Base-by-base conservation (phyloP, 1,284 basidiomycete genomes). In the Neolentinus lepideus region DNA sequence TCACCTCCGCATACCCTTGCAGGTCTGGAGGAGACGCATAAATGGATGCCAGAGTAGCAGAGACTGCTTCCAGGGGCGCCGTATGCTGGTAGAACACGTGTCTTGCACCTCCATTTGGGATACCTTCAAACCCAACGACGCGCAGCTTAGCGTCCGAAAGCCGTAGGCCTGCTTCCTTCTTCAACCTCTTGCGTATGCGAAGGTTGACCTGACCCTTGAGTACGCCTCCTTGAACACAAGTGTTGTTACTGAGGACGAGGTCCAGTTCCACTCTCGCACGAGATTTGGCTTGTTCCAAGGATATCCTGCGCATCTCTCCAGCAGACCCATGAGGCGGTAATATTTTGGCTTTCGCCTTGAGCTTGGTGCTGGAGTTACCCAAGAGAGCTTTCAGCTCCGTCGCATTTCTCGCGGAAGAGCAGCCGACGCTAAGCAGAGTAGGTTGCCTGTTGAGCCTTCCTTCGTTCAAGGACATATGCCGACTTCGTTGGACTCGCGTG, bases 11-110 rank as follows among this genome's bases (percentile, higher is more conserved):
- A 71, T 87, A 94, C 2, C 91, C 92, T 63, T 94, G 89, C 2
- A 71, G 64, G 65, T 94, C 87, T 0, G 79, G 72, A 1, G 69
- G 66, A 14, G 81, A 77, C 54, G 75, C 71, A 68, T 77, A 88
- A 29, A 85, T 69, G 56, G 67, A 67, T 55, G 71, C 67, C 56
- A 77, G 71, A 58, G 65, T 73, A 46, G 69, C 74, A 31, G 78
- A 77, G 54, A 82, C 75, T 1, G 79, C 70, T 4, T 81, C 76
- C 19, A 97, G 75, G 11, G 78, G 71, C 16, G 82, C 76, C 3
- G 88, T 82, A 63, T 84, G 84, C 63, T 94, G 91, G 69, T 92
- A 94, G 72, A 98, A 96, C 19, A 89, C 86, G 67, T 92, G 85
- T n/a, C 88, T 77, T 2, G 81, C 73, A 54, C 81, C 75, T 57